phyloP scores from a whole-genome alignment of 371 early-diverging fungal genomes.

The Quaeritorhiza haematococci region DNA sequence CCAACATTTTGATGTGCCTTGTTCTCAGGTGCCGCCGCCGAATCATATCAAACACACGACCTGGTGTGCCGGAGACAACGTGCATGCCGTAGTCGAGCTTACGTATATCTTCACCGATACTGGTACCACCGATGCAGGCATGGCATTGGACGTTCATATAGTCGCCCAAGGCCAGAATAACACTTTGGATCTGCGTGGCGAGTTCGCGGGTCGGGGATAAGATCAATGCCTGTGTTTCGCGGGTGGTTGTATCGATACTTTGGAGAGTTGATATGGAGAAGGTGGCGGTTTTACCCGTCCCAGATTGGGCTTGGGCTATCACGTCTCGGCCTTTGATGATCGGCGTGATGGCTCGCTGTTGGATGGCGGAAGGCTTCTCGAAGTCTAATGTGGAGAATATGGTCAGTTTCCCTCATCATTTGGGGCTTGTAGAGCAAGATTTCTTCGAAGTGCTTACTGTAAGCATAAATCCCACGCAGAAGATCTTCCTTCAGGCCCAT shows the following conservation, averaged over 20 bases:
- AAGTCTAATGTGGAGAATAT: slow-evolving; percentile 11
- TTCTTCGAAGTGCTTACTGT: slow-evolving; percentile 43
- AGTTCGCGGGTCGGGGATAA: slow-evolving; percentile 99
- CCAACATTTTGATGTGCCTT: slow-evolving; percentile 89
- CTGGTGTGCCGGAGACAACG: slow-evolving; percentile 98
- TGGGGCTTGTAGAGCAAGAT: not conserved
- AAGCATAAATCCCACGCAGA: slow-evolving; percentile 95
- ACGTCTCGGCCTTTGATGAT: slow-evolving; percentile 92
- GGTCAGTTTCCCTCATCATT: not conserved
- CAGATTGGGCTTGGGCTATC: slow-evolving; percentile 99
- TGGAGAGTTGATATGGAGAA: slow-evolving; percentile 98
- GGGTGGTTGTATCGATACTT: slow-evolving; percentile 73
- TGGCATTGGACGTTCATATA: slow-evolving; percentile 92
- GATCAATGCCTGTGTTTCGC: slow-evolving; percentile 94
- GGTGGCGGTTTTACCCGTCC: slow-evolving; percentile 99
- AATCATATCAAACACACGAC: slow-evolving; percentile 99
- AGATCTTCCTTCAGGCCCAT: slow-evolving; percentile 91
- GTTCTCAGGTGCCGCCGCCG: slow-evolving; percentile 82
- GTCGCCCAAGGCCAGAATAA: slow-evolving; percentile 87
- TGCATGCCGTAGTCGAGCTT: slow-evolving; percentile 86
- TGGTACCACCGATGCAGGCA: slow-evolving; percentile 97
- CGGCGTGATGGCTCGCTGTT: slow-evolving; percentile 95
- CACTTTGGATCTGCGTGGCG: slow-evolving; percentile 94
- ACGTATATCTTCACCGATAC: slow-evolving; percentile 84
- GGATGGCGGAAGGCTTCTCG: slow-evolving; percentile 95